phyloP scores from a whole-genome alignment of 2,329 filamentous ascomycete species.

The Cladophialophora exuberans region DNA sequence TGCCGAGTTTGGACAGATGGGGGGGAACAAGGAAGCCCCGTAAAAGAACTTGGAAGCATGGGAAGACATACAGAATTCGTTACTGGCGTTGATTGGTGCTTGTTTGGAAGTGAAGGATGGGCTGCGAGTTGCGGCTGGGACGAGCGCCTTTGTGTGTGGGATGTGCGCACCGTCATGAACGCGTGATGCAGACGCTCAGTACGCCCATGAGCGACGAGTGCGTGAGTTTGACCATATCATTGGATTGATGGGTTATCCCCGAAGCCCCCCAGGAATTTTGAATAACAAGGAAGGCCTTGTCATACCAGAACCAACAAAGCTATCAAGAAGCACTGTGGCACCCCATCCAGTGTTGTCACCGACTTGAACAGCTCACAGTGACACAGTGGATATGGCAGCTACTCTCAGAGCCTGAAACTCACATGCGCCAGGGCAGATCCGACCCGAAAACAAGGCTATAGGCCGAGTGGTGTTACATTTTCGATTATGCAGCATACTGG shows the following conservation, averaged over 20 bases:
- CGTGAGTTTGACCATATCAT: neutral
- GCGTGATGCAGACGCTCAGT: constrained; percentile 3
- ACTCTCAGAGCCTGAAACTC: neutral
- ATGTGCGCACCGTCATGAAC: constrained; percentile 70
- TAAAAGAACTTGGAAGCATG: constrained; percentile 78
- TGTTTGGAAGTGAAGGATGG: constrained; percentile 95
- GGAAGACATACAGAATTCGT: constrained; percentile 93
- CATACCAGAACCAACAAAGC: neutral
- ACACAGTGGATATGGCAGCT: constrained; percentile 11
- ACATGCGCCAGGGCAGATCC: constrained; percentile 9
- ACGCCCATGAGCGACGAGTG: neutral
- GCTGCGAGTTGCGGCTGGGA: constrained; percentile 95
- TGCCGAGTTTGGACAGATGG: constrained; percentile 91
- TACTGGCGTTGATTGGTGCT: constrained; percentile 95
- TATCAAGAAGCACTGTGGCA: neutral
- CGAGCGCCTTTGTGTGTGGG: constrained; percentile 87
- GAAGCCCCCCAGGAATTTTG: neutral
- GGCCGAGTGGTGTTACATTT: constrained; percentile 21
- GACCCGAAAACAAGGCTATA: constrained; percentile 16
- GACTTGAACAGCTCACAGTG: neutral
- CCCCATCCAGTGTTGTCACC: neutral
- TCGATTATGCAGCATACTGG: too few relatives aligned
- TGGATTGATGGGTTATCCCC: constrained; percentile 3
- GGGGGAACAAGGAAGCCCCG: constrained; percentile 46
- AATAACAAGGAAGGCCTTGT: constrained; percentile 2